phyloP scores from a whole-genome alignment of 805 yeast species.

The Kregervanrija fluxuum region DNA sequence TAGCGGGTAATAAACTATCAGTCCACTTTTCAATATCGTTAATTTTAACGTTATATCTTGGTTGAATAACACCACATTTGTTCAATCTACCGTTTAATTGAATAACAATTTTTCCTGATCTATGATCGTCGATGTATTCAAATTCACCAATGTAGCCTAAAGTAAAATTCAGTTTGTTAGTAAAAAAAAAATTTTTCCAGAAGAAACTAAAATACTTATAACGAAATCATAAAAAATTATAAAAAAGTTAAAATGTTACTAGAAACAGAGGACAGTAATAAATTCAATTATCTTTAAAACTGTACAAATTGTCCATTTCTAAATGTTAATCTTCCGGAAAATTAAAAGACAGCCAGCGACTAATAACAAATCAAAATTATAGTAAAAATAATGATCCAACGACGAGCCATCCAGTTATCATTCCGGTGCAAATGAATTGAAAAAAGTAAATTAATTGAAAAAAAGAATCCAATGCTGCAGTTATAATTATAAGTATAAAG shows the following conservation, averaged over 20 bases:
- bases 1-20: constrained; percentile 95
- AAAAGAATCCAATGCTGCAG: neutral
- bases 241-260: constrained; percentile 1
- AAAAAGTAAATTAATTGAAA: neutral
- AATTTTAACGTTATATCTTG: constrained; percentile 96
- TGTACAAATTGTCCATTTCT: constrained; percentile 7
- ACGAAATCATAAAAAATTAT: neutral
- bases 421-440: constrained; percentile 51
- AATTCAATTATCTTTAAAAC: neutral
- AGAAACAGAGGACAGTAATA: neutral
- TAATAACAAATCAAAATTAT: constrained; percentile 15
- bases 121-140: constrained; percentile 98
- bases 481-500: neutral
- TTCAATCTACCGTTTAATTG: constrained; percentile 97
- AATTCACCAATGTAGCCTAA: constrained; percentile 89
- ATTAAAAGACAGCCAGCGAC: constrained; percentile 97
- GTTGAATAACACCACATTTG: constrained; percentile 98
- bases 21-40: constrained; percentile 98
- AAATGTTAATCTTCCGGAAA: constrained; percentile 71
- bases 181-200: no score
- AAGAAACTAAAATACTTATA: neutral
- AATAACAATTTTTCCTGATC: constrained; percentile 96
- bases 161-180: constrained; percentile 23
- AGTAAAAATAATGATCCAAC: constrained; percentile 32
- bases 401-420: constrained; percentile 98